A percentile compares a stretch with the other conserved stretches of the same genome.
Evolutionary conservation across 257 asterid species (phyloP).

Genomic region (Solanum sitiens): DNA sequence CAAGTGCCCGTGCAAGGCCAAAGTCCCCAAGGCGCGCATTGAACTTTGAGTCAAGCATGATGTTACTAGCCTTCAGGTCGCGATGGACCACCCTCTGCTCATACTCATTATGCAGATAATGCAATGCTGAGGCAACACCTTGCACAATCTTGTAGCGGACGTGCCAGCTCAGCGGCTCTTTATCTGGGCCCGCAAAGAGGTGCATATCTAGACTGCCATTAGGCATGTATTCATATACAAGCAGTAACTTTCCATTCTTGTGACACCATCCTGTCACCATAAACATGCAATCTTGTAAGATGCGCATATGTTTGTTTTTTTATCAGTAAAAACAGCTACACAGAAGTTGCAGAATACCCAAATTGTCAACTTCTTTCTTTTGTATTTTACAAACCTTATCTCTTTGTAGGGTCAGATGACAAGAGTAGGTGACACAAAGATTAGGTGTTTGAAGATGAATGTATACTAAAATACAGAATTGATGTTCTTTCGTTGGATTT

Average conservation of each 20-base stretch:
- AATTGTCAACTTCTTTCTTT: background rate
- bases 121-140: slow-evolving; percentile 80
- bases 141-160: slow-evolving; percentile 49
- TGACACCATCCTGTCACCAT: slow-evolving; percentile 78
- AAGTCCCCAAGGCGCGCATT: slow-evolving; percentile 84
- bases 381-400: background rate
- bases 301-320: background rate
- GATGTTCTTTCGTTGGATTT: background rate
- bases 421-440: background rate
- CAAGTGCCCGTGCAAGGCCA: slow-evolving; percentile 86
- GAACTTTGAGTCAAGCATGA: slow-evolving; percentile 79
- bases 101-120: slow-evolving; percentile 80
- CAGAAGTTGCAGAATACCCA: background rate
- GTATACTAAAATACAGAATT: background rate
- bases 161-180: slow-evolving; percentile 44
- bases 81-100: slow-evolving; percentile 80
- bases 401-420: background rate
- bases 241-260: slow-evolving; percentile 65
- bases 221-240: slow-evolving; percentile 92
- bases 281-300: background rate
- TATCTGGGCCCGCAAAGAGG: slow-evolving; percentile 40
- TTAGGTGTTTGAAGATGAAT: background rate
- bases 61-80: slow-evolving; percentile 84
- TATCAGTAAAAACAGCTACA: background rate
- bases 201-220: slow-evolving; percentile 79